Conservation (phyloP, 306 rosid genomes). For the Glycine latifolia region DNA sequence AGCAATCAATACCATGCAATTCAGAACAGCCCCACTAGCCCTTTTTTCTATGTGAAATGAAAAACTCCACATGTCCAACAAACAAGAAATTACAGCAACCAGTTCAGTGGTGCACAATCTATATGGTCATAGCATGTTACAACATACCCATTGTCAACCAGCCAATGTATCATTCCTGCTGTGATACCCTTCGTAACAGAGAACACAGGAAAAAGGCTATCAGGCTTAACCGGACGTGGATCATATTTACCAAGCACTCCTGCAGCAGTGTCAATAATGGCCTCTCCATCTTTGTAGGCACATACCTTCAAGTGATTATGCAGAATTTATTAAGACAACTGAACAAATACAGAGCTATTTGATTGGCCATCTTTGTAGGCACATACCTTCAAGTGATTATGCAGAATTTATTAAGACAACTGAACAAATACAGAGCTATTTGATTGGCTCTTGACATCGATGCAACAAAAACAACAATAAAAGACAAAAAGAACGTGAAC, state of each 20-base stretch:
- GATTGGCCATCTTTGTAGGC: constrained; percentile 86
- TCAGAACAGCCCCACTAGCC: constrained; percentile 22
- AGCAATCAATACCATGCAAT: constrained; percentile 7
- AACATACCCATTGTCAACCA: constrained; percentile 87
- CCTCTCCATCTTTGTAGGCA: constrained; percentile 97
- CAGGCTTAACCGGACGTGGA: constrained; percentile 98
- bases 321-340: constrained; percentile 32
- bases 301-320: constrained; percentile 73
- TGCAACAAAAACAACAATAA: constrained; percentile 2
- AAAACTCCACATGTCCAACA: constrained; percentile 16
- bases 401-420: constrained; percentile 33
- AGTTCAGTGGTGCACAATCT: constrained; percentile 29
- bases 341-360: constrained; percentile 28
- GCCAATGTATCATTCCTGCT: constrained; percentile 98
- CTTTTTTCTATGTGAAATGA: constrained; percentile 21
- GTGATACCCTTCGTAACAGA: constrained; percentile 94
- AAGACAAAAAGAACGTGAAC: background rate
- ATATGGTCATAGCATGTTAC: constrained; percentile 24
- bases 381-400: constrained; percentile 73
- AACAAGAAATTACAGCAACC: constrained; percentile 23
- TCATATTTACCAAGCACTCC: constrained; percentile 97
- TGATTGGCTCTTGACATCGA: constrained; percentile 26
- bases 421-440: constrained; percentile 25
- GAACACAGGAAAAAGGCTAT: constrained; percentile 93
- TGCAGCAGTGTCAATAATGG: constrained; percentile 96